Base-by-base conservation (phyloP, 768 basidiomycete species). In the Auricularia sp. region DNA sequence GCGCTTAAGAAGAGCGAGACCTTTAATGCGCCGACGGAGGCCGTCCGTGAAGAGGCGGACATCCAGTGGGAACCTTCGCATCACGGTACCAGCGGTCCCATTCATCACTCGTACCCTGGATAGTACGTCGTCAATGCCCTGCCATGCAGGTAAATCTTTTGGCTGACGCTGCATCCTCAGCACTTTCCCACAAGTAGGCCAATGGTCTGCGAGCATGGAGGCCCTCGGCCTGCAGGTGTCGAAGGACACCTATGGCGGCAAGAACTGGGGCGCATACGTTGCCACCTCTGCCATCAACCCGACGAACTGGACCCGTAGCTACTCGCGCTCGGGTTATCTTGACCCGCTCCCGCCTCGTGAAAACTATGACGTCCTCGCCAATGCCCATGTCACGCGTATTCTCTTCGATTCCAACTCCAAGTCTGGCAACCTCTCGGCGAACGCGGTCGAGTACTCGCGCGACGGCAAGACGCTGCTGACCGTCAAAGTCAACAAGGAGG, bases 311-410 rank as follows among this genome's bases (percentile, higher is more conserved):
- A 86, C 85, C 11, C 81, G 87, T 54, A 85, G 83, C 1, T 87
- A 87, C 74, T 78, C 86, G 21, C 79, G 83, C 65, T 81, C 85
- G 0, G 82, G 78, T 2, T 87, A 87, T 76, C 83, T 87, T 72
- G 87, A 88, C 73, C 79, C 83, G 3, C 77, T 87, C 1, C 83
- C 86, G 0, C 80, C 84, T 24, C 82, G 86, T 51, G 65, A 78
- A 64, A 89, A 89, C 70, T 79, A 89, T 45, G 81, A 84, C 69
- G 81, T 90, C 66, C 77, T 89, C 33, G 76, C 83, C 8, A 82
- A 83, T 63, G 77, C 81, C 13, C 86, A 84, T 6, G 88, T 87
- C 63, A 82, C 86, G 2, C 77, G 81, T 24, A 74, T 85, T 47
- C 66, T 82, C 34, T 83, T 84, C 67, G 70, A 72, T 65, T 71